Evolutionary conservation across 1,139 yeast genomes (phyloP).

Genomic region (Taiozyma sp.): DNA sequence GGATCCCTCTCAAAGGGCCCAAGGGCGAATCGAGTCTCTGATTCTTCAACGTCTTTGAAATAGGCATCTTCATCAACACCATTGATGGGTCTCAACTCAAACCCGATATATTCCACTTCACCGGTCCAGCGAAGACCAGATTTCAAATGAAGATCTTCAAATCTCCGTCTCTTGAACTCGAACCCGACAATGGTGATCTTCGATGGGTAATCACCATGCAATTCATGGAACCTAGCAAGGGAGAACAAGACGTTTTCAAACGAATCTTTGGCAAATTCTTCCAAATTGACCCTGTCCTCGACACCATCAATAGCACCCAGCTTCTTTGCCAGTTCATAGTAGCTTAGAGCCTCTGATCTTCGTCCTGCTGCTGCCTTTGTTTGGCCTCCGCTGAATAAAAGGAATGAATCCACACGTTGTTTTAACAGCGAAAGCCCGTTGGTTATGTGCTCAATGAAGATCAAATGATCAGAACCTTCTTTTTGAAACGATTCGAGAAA

Average conservation of each 20-base stretch:
- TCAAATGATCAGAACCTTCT: slow-evolving; percentile 62
- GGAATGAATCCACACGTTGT: slow-evolving; percentile 29
- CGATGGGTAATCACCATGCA: slow-evolving; percentile 42
- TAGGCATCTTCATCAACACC: slow-evolving; percentile 20
- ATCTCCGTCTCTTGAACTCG: slow-evolving; percentile 63
- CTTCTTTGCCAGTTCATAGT: slow-evolving; percentile 29
- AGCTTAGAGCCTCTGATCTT: slow-evolving; percentile 57
- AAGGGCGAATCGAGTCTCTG: slow-evolving; percentile 54
- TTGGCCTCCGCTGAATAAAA: slow-evolving; percentile 59
- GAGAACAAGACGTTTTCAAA: slow-evolving; percentile 72
- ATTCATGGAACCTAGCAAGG: slow-evolving; percentile 49
- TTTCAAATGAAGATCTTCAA: slow-evolving; percentile 47
- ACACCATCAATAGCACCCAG: slow-evolving; percentile 15
- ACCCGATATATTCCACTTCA: slow-evolving; percentile 47
- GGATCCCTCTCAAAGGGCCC: slow-evolving; percentile 52
- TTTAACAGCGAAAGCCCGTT: slow-evolving; percentile 30
- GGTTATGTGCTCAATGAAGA: slow-evolving; percentile 59
- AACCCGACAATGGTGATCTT: slow-evolving; percentile 60
- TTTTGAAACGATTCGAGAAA: slow-evolving; percentile 56
- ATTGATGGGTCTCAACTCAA: slow-evolving; percentile 56
- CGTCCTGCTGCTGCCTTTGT: slow-evolving; percentile 51
- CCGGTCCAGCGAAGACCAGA: slow-evolving; percentile 38
- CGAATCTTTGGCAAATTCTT: slow-evolving; percentile 76
- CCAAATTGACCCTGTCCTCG: slow-evolving; percentile 29
- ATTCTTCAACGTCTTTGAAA: slow-evolving; percentile 36